Conservation (phyloP, 202 grass and related monocot genomes). For the Schoenoplectus tabernaemontani region DNA sequence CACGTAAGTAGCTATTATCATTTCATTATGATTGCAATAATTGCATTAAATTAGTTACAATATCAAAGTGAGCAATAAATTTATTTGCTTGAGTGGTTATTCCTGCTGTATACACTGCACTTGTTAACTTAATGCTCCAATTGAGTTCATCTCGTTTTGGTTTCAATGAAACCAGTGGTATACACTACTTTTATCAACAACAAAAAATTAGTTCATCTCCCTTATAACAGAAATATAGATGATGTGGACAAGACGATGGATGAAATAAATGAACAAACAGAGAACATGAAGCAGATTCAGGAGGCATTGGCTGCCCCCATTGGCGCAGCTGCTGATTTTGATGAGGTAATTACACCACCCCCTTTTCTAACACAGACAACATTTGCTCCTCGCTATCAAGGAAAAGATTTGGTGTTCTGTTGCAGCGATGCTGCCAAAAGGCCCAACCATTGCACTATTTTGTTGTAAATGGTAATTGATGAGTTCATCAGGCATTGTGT, state of each 20-base stretch:
- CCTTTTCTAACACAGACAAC: background rate
- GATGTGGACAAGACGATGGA: constrained; percentile 93
- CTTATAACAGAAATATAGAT: constrained; percentile 69
- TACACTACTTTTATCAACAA: too few relatives aligned
- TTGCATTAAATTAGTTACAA: background rate
- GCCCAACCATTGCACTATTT: background rate
- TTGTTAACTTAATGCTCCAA: too few relatives aligned
- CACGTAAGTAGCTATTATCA: constrained; percentile 44
- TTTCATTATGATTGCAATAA: background rate
- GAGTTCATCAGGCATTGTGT: background rate
- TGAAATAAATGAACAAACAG: constrained; percentile 93
- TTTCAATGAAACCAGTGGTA: too few relatives aligned
- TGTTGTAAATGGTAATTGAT: background rate
- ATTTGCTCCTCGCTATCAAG: background rate
- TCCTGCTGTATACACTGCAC: constrained; percentile 11
- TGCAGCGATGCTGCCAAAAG: background rate
- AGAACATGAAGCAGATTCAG: constrained; percentile 93
- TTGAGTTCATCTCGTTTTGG: too few relatives aligned
- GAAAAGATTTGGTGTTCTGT: background rate
- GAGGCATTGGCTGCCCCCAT: constrained; percentile 65
- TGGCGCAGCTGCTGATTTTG: constrained; percentile 75
- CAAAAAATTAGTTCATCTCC: too few relatives aligned
- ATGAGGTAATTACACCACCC: constrained; percentile 39
- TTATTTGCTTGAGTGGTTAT: background rate
- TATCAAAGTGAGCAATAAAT: background rate